Evolutionary conservation across 2,329 filamentous ascomycete genomes (phyloP).

Genomic region (Chaetomium olivaceum): DNA sequence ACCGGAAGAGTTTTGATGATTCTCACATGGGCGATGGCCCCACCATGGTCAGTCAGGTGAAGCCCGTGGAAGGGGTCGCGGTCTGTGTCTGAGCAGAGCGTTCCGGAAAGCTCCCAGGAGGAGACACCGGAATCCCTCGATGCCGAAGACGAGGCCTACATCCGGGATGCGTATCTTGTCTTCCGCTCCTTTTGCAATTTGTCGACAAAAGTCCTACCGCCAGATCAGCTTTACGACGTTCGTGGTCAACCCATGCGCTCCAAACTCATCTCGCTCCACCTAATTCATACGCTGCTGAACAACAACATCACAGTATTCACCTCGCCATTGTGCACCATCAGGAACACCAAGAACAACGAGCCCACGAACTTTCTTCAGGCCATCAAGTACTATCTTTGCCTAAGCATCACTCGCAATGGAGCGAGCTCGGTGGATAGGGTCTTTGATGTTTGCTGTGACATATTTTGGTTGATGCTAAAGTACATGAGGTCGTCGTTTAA

Average conservation of each 20-base stretch:
- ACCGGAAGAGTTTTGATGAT: conserved; percentile 69
- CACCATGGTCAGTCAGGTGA: conserved; percentile 66
- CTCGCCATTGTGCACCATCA: conserved; percentile 88
- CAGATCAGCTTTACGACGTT: conserved; percentile 89
- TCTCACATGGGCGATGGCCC: conserved; percentile 66
- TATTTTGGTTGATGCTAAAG: conserved; percentile 97
- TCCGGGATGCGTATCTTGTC: conserved; percentile 94
- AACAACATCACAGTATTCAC: conserved; percentile 91
- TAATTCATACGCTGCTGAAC: conserved; percentile 92
- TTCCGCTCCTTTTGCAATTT: conserved; percentile 98
- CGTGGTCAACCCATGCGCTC: conserved; percentile 96
- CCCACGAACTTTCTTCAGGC: conserved; percentile 90
- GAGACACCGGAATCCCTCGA: conserved; percentile 63
- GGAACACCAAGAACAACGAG: conserved; percentile 83
- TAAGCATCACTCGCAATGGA: conserved; percentile 92
- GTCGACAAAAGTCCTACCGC: conserved; percentile 84
- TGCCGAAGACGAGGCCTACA: conserved; percentile 90
- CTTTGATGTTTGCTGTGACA: conserved; percentile 94
- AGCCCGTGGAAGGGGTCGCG: conserved; percentile 46
- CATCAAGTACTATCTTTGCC: conserved; percentile 93
- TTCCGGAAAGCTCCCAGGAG: conserved; percentile 54
- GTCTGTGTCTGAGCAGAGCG: conserved; percentile 56
- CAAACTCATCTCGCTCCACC: conserved; percentile 90
- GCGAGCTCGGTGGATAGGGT: conserved; percentile 89
- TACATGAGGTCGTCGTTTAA: conserved; percentile 92